Evolutionary conservation across 1,284 basidiomycete species (phyloP).

Genomic region (Kalmanozyma brasiliensis): DNA sequence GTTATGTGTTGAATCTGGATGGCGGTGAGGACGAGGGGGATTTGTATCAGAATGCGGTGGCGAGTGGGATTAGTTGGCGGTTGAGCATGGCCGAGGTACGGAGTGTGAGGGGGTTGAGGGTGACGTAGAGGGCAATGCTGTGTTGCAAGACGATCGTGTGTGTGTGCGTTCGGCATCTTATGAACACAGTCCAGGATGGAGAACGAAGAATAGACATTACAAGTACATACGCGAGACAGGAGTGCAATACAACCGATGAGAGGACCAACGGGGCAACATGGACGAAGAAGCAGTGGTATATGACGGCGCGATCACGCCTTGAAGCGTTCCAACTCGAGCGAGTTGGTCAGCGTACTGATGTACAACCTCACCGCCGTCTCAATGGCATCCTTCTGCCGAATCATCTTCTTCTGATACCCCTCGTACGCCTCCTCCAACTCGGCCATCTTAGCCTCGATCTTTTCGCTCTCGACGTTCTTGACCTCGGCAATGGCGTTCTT

Average conservation of each 20-base stretch:
- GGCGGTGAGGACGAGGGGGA: conserved; percentile 81
- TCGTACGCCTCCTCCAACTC: conserved; percentile 38
- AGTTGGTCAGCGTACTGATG: conserved; percentile 40
- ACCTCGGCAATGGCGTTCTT: conserved; percentile 33
- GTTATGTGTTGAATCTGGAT: conserved; percentile 90
- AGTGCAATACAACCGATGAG: neutral
- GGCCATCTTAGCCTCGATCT: conserved; percentile 53
- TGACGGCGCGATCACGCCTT: conserved; percentile 4
- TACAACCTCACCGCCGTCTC: conserved; percentile 42
- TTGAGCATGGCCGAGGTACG: conserved; percentile 58
- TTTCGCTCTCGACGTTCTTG: conserved; percentile 39
- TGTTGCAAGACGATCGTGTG: too few relatives aligned
- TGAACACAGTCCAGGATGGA: too few relatives aligned
- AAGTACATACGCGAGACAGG: conserved; percentile 18
- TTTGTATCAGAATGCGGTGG: conserved; percentile 53
- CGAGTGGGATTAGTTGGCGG: conserved; percentile 57
- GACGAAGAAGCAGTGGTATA: conserved; percentile 16
- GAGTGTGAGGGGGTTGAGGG: conserved; percentile 34
- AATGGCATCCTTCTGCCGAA: conserved; percentile 45
- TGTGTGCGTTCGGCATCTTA: too few relatives aligned
- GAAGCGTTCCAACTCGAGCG: conserved; percentile 41
- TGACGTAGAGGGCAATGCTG: too few relatives aligned
- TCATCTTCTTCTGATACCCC: conserved; percentile 47
- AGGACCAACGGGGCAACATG: neutral
- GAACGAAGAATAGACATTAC: conserved; percentile 10